Base-by-base conservation (phyloP, 2,329 filamentous ascomycete species). In the Ilyonectria destructans region DNA sequence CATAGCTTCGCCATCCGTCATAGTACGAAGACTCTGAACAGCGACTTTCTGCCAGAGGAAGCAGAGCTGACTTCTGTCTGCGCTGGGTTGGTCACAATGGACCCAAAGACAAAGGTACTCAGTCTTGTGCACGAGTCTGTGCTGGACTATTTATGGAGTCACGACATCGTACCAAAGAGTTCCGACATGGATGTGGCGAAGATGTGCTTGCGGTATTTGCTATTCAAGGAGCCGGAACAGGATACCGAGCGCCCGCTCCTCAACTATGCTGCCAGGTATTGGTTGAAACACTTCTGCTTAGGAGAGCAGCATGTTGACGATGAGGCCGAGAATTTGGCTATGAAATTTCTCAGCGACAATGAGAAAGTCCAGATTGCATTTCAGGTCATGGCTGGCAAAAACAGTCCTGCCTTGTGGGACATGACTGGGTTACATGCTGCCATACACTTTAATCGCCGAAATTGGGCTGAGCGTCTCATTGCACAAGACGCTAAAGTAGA, bases 361-460 rank as follows among this genome's bases (percentile, higher is more conserved):
- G 29, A n/a, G 8, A 52, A 52, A 33, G 49, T 52, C 8, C n/a
- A 19, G 29, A 33, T 8, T 13, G 26, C 29, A 9, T 52, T 52
- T 19, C 29, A 52, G 29, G 9, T 31, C 9, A 52, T 52, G n/a
- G 29, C 49, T 5, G 49, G 49, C 1, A 33, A n/a, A 12, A 17
- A 33, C 6, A 52, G 49, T 19, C n/a, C 4, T 6, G 10, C 49
- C 17, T 19, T 29, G 17, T 2, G 9, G 12, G 29, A 7, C 9
- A 52, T 52, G 29, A 52, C 49, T 52, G 49, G 49, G 19, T 31
- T 52, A 8, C 49, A 52, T 21, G 49, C 49, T 12, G 26, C 49
- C 4, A 6, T 52, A 12, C 33, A 52, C 49, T 52, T 52, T 8
- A 52, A 52, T 12, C n/a, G 49, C n/a, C 17, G 4, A 1, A 9